These are phyloP conservation scores for Phytophthora sp. DNA, from an alignment of 352 stramenopile genomes.

Conservation along the genomic window DNA sequence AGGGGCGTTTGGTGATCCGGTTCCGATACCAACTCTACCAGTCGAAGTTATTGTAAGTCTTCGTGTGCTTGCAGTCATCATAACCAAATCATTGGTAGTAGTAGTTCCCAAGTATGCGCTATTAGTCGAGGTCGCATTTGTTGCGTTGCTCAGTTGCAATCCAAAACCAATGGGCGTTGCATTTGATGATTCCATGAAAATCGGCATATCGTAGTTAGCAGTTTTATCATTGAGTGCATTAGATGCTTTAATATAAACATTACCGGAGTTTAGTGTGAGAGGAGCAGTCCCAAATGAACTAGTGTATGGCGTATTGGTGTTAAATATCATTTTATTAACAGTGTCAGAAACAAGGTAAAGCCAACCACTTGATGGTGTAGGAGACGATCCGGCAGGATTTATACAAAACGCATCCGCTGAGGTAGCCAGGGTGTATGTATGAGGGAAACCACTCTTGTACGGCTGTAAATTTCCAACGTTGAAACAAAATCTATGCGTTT, in stretches of 20 bases:
- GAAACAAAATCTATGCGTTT: conserved; percentile 29
- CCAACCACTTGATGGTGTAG: conserved; percentile 15
- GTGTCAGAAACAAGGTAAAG: conserved; percentile 18
- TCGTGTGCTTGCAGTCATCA: conserved; percentile 21
- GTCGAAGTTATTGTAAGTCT: conserved; percentile 16
- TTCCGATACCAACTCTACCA: conserved; percentile 25
- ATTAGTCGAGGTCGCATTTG: neutral
- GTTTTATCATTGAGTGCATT: neutral
- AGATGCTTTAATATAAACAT: conserved; percentile 27
- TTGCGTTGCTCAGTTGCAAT: conserved; percentile 22
- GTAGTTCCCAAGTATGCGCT: conserved; percentile 4
- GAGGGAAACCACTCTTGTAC: conserved; percentile 20
- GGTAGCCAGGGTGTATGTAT: conserved; percentile 6
- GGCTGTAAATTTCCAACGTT: conserved; percentile 23
- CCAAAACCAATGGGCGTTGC: conserved; percentile 15
- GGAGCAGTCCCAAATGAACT: conserved; percentile 9
- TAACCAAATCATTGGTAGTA: conserved; percentile 17
- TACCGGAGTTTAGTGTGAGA: conserved; percentile 7
- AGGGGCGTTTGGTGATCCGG: neutral
- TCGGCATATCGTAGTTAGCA: conserved; percentile 12
- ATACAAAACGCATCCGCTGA: neutral
- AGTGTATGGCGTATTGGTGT: conserved; percentile 21
- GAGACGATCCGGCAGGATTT: neutral
- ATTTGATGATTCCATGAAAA: conserved; percentile 22
- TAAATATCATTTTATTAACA: conserved; percentile 20